Conservation (phyloP, 1,284 basidiomycete genomes). For the Ustilago crameri region DNA sequence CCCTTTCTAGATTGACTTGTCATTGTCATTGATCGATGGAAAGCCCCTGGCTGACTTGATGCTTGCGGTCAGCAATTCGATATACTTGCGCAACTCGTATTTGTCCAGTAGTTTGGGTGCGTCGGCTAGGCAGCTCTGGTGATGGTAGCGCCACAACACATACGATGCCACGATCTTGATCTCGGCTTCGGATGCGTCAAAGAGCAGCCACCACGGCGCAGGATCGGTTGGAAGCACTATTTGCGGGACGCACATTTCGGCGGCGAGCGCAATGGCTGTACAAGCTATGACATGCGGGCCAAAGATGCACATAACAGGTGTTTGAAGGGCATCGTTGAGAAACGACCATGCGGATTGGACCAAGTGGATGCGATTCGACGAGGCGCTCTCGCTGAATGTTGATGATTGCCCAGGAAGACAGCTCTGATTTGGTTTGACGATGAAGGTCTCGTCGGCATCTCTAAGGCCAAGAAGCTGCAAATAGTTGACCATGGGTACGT, state of each 20-base stretch:
- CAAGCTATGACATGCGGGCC: constrained; percentile 87
- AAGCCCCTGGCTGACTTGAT: not conserved
- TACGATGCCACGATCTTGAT: constrained; percentile 51
- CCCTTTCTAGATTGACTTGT: not conserved
- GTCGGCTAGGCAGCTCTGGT: constrained; percentile 3
- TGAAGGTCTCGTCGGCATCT: constrained; percentile 11
- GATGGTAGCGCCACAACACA: constrained; percentile 56
- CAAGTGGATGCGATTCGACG: constrained; percentile 11
- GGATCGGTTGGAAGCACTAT: constrained; percentile 66
- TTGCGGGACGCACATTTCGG: constrained; percentile 32
- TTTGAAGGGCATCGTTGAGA: constrained; percentile 75
- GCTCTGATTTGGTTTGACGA: not conserved
- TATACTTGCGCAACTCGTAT: constrained; percentile 17
- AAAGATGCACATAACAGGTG: constrained; percentile 87
- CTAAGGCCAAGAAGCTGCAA: constrained; percentile 84
- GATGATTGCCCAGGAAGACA: not conserved
- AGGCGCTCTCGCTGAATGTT: not conserved
- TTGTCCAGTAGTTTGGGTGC: constrained; percentile 18
- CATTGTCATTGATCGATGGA: no score
- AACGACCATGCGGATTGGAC: constrained; percentile 68
- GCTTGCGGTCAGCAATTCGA: constrained; percentile 3
- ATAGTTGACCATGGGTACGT: constrained; percentile 94
- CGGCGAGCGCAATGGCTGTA: constrained; percentile 70
- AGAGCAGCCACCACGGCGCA: constrained; percentile 69
- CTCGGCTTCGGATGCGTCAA: constrained; percentile 65